phyloP scores from a whole-genome alignment of 345 rosid genomes.

The Eucalyptus viminalis region DNA sequence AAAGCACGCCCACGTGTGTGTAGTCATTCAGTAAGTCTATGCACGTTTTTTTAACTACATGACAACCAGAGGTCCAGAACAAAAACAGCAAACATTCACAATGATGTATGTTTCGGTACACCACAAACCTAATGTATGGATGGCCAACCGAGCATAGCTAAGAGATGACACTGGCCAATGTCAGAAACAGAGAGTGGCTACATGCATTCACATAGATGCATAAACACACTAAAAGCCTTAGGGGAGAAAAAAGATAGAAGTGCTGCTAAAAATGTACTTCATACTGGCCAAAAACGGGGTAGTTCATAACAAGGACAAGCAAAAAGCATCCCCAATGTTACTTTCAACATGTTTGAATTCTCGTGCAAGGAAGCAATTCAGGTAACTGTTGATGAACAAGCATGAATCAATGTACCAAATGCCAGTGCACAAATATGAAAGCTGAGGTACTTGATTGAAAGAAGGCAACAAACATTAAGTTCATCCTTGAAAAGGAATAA shows the following conservation, averaged over 20 bases:
- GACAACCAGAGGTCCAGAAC: neutral
- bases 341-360: neutral
- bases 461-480: neutral
- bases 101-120: neutral
- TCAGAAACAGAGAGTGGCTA: neutral
- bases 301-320: neutral
- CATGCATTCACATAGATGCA: neutral
- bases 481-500: neutral
- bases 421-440: neutral
- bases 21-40: neutral
- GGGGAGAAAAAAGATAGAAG: neutral
- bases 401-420: neutral
- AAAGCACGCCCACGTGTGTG: neutral
- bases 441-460: neutral
- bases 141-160: neutral
- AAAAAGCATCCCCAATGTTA: neutral
- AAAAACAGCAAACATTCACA: neutral
- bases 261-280: neutral
- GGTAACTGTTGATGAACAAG: neutral
- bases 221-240: neutral
- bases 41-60: neutral
- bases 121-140: neutral
- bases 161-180: neutral
- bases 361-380: neutral
- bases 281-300: neutral